Base-by-base conservation (phyloP, 768 basidiomycete species). In the Rhizopogon vinicolor region DNA sequence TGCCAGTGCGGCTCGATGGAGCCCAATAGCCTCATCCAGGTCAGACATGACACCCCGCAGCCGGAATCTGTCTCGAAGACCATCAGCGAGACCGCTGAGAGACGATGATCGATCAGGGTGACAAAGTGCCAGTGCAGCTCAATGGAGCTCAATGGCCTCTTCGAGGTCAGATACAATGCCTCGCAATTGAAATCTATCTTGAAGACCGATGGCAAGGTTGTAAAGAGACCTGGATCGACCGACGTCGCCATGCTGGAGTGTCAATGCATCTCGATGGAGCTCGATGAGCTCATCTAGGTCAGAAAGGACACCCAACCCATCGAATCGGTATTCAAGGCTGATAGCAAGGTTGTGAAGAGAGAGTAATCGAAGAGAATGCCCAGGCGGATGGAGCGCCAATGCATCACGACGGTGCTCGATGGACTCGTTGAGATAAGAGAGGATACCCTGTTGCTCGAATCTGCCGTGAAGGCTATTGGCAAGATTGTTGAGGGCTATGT, bases 281-380 rank as follows among this genome's bases (percentile, higher is more conserved):
- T 41, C 16, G 39, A 62, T 62, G 29, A 54, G 51, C n/a, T 62
- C 56, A 28, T 57, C 51, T 7, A 60, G 39, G 40, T 61, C 55
- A 45, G 44, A 31, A 7, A 45, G 22, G 29, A 45, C 22, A n/a
- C 29, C 12, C 18, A 14, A 16, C 44, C 3, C 7, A 7, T 19
- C 12, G 16, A 45, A 45, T 8, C 18, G 14, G 14, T 5, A 14
- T 12, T 16, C 12, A 19, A 45, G 44, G 44, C 44, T 19, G 18
- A 7, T 16, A 18, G 44, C n/a, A 45, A 45, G 44, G 19, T 19
- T 45, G 12, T 22, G 10, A n/a, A 45, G 18, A 45, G 10, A 43
- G 14, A 25, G 12, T 46, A 31, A 33, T 6, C 49, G 40, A 16
- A 33, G 16, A 5, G 22, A 18, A n/a, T 49, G 44, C 13, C 29